Evolutionary conservation across 2,329 filamentous ascomycete genomes (phyloP).

Genomic region (Zasmidium cellare): DNA sequence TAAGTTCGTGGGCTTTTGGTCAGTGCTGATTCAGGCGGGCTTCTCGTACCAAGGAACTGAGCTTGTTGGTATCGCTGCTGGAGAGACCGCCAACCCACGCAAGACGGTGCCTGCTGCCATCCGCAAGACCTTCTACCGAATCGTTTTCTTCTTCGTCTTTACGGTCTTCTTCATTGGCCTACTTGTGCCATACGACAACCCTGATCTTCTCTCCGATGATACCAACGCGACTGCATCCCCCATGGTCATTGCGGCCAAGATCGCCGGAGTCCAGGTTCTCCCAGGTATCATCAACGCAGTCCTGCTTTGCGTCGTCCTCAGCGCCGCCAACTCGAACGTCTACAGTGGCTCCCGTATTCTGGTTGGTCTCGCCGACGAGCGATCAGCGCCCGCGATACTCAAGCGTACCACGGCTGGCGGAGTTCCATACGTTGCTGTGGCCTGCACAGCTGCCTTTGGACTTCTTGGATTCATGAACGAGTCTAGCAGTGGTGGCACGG

Average conservation of each 20-base stretch:
- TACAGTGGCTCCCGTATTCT: conserved; percentile 70
- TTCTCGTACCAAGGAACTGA: conserved; percentile 60
- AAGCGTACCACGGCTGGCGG: conserved; percentile 60
- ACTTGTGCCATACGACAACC: conserved; percentile 37
- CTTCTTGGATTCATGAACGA: conserved; percentile 74
- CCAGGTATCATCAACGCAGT: conserved; percentile 70
- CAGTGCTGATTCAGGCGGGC: conserved; percentile 57
- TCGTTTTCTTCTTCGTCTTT: conserved; percentile 39
- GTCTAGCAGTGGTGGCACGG: conserved; percentile 66
- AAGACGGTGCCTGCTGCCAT: conserved; percentile 43
- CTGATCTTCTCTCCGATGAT: conserved; percentile 37
- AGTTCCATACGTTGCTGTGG: conserved; percentile 74
- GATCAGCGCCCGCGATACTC: conserved; percentile 54
- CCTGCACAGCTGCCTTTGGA: conserved; percentile 64
- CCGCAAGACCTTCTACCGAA: conserved; percentile 39
- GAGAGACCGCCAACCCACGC: conserved; percentile 53
- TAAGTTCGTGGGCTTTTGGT: conserved; percentile 52
- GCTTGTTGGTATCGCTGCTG: conserved; percentile 54
- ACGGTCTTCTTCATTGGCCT: conserved; percentile 39
- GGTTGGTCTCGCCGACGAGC: conserved; percentile 66
- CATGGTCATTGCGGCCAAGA: conserved; percentile 65
- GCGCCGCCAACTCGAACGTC: conserved; percentile 67
- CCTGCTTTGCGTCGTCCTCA: conserved; percentile 67
- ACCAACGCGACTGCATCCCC: conserved; percentile 57
- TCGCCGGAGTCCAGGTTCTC: conserved; percentile 61